Evolutionary conservation across 108 stramenopile genomes (phyloP).

Genomic region (Skeletonema tropicum): DNA sequence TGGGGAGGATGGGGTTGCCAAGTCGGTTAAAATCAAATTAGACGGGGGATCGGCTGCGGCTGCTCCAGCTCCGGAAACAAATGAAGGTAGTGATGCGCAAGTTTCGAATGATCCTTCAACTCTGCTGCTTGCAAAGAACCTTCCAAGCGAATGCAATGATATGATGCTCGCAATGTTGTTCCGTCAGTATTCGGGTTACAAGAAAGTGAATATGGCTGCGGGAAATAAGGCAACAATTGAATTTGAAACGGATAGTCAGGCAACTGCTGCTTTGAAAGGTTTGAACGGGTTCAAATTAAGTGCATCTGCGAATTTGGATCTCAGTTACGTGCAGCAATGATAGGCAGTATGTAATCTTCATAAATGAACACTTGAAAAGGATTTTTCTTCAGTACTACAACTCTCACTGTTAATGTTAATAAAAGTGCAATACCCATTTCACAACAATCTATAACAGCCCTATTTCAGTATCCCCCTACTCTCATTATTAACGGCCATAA

Average conservation of each 20-base stretch:
- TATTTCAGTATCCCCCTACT: neutral
- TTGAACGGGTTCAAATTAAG: conserved; percentile 94
- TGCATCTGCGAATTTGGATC: conserved; percentile 72
- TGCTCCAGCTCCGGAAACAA: conserved; percentile 11
- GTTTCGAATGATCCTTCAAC: conserved; percentile 61
- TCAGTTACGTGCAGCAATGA: conserved; percentile 82
- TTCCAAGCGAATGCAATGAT: conserved; percentile 87
- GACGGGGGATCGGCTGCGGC: conserved; percentile 19
- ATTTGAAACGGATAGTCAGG: conserved; percentile 88
- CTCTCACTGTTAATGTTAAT: neutral
- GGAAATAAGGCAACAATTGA: conserved; percentile 90
- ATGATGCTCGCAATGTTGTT: conserved; percentile 94
- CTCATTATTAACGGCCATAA: neutral
- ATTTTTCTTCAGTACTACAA: neutral
- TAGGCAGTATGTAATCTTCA: conserved; percentile 1
- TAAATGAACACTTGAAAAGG: neutral
- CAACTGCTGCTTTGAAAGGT: conserved; percentile 82
- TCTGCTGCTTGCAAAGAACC: conserved; percentile 68
- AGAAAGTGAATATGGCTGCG: conserved; percentile 79
- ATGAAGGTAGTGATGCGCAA: conserved; percentile 16
- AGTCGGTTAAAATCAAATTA: conserved; percentile 12
- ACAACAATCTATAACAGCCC: neutral
- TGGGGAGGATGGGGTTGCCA: conserved; percentile 18
- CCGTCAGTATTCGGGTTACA: conserved; percentile 89
- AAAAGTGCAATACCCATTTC: neutral